Evolutionary conservation across 441 rosid species (phyloP), one percentile per base, ranked within the genome.

Genomic region (Theobroma grandiflorum): DNA sequence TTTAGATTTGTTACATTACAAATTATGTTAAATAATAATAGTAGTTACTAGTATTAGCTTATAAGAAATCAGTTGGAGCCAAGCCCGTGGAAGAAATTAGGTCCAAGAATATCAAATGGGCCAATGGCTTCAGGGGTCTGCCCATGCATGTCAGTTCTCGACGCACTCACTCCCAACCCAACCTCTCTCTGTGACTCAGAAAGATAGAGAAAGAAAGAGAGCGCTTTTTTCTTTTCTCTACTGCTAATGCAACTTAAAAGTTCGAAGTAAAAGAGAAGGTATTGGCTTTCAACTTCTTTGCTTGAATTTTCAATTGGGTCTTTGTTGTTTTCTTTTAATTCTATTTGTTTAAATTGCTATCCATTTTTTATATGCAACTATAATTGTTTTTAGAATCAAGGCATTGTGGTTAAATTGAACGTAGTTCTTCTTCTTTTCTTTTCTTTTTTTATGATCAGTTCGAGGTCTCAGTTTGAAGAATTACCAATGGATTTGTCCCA

Each of bases 201-300:
- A 33, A 38, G 66, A 12, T 38, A 33, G 59, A 40, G 42, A 49
- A 18, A 12, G 20, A 45, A 33, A 57, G 72, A 2, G 31, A 5
- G 37, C 4, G 31, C 26, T 26, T 35, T 20, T 31, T 37, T 18
- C 4, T 55, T 5, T 20, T 49, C 40, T 40, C 12, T 8, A 47
- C 12, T 78, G 77, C 71, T 71, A 31, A 79, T 61, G 40, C 62
- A 2, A 71, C 58, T 71, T 49, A 62, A 18, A 6, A 45, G 40
- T 8, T 57, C 49, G 16, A 15, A 55, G 49, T 38, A 12, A 38
- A 57, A 31, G 11, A 7, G 14, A 55, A 71, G 80, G 82, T 74
- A 79, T 9, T 61, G 18, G 0, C 22, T 71, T 55, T 66, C 37
- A 4, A 43, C 61, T 70, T 57, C 68, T 53, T 58, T 47, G 12